Conservation (phyloP, 495 filamentous ascomycete species). For the Hyphodiscus hymeniophilus region DNA sequence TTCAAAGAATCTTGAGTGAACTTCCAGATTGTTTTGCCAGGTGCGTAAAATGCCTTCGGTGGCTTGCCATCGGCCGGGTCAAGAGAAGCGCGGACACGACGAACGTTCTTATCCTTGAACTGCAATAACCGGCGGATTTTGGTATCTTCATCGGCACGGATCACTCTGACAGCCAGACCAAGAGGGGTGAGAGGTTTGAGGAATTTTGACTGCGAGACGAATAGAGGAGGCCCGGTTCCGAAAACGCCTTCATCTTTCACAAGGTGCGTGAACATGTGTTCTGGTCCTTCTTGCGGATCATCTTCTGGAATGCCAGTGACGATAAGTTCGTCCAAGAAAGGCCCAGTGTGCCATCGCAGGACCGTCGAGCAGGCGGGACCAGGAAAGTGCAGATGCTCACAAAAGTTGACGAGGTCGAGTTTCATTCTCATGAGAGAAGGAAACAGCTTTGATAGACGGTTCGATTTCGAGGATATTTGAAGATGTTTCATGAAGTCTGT, state of each 20-base stretch:
- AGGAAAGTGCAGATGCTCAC: constrained; percentile 26
- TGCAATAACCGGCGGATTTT: no score
- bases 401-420: constrained; percentile 41
- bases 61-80: constrained; percentile 32
- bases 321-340: constrained; percentile 34
- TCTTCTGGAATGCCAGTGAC: constrained; percentile 31
- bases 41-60: constrained; percentile 28
- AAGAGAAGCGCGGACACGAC: constrained; percentile 13
- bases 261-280: constrained; percentile 29
- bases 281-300: constrained; percentile 23
- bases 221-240: constrained; percentile 27
- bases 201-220: constrained; percentile 20
- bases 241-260: constrained; percentile 37
- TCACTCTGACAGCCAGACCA: constrained; percentile 9
- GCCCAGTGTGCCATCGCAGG: constrained; percentile 35
- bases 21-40: constrained; percentile 37
- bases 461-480: constrained; percentile 7
- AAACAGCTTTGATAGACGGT: constrained; percentile 29
- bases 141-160: constrained; percentile 3
- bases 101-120: constrained; percentile 11
- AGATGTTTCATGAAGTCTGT: constrained; percentile 35
- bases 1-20: constrained; percentile 27
- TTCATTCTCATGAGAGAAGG: constrained; percentile 32
- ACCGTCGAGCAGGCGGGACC: constrained; percentile 25
- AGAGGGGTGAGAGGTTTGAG: constrained; percentile 23